Evolutionary conservation across 106 monocot genomes (phyloP), one percentile per base, ranked within the genome.

Genomic region (Dioscorea alata): DNA sequence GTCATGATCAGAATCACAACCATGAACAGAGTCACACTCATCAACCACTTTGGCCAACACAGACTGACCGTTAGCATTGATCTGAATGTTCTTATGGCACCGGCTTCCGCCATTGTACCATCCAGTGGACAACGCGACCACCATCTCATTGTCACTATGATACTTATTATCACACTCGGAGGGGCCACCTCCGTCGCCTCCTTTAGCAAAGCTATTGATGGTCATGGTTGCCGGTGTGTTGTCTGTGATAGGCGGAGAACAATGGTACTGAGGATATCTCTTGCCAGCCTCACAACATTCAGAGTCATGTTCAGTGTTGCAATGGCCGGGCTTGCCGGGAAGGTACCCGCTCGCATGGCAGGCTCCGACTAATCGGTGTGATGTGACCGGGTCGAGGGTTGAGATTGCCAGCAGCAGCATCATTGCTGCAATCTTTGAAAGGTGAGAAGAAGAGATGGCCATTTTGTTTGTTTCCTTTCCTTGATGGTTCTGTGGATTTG

Each of bases 31-130:
- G 50, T 67, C 66, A 67, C 66, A 67, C 22, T 50, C 66, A 50
- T 49, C 42, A 67, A 67, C 66, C 42, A 67, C 66, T 13, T 50
- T 67, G 23, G 66, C 66, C 14, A n/a, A 4, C 15, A 67, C 66
- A 21, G 49, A 20, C n/a, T 67, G 4, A 2, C 66, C 66, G 14
- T 50, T 50, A 2, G 48, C 49, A 16, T 51, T 34, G 49, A 67
- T 67, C 19, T 7, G 49, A 13, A 67, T 67, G 21, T 23, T 22
- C 49, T 67, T 49, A 8, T 4, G 13, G 49, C 50, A 67, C n/a
- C 66, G 42, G 48, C 50, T 67, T 15, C 50, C 20, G 1, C 50
- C 50, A 23, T 49, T 17, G 66, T 50, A 67, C 66, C 66, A 20
- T 3, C 67, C 28, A 4, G 49, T 67, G 22, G 67, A 67, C 20